Base-by-base conservation (phyloP, 257 asterid genomes). In the Craterostigma plantagineum region DNA sequence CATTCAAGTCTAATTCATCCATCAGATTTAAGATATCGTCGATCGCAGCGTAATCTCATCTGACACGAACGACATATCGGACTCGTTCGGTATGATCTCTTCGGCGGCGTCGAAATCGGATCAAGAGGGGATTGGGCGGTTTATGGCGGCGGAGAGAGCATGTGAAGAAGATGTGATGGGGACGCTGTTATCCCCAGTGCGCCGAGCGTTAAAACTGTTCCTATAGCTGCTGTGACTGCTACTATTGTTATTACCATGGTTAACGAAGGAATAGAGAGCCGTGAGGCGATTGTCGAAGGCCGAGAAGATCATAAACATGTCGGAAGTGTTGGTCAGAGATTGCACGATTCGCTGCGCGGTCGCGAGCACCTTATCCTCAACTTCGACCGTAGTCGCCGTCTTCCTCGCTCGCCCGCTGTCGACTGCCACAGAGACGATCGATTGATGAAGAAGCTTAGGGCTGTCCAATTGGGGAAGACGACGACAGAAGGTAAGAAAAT, bases 271-370 rank as follows among this genome's bases (percentile, higher is more conserved):
- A 18, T 86, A 71, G 46, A 84, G 75, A 27, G 62, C 60, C 12
- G 93, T 75, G 23, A 84, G 72, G 14, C 96, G 96, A 45, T 76
- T 74, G 57, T 84, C 96, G 65, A 79, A 76, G 16, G 66, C 48
- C 18, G 96, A 80, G 57, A 84, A 69, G 14, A 84, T 81, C 51
- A 64, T 52, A 17, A 79, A 63, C 93, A 84, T 77, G 43, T 77
- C 63, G 48, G 75, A 66, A 15, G 90, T 70, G 42, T 73, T 64
- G 39, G 79, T 74, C 9, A 85, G 85, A 9, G 80, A 72, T 68
- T 72, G 73, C 13, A 85, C 82, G 67, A 85, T 80, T 76, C 79
- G 87, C 61, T 77, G 92, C 13, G 93, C 96, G 11, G 96, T 68
- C 34, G 92, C 92, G 43, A 85, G 52, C 8, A 85, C 92, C 62